Evolutionary conservation across 2,329 filamentous ascomycete species (phyloP).

Genomic region (Alternaria sp.): DNA sequence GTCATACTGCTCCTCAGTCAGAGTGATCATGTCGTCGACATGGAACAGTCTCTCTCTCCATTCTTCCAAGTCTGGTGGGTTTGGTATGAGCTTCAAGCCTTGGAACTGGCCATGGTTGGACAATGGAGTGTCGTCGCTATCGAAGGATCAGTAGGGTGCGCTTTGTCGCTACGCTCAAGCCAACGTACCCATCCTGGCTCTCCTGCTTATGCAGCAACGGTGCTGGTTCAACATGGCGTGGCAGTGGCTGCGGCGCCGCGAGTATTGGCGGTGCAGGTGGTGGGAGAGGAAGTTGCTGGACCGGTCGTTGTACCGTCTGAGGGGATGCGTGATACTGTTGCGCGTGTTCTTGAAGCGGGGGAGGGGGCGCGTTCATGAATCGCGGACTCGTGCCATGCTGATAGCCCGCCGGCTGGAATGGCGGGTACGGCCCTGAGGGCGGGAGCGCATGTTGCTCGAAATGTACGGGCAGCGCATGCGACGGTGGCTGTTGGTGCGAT

Average conservation of each 20-base stretch:
- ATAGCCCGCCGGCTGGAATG: constrained; percentile 28
- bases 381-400: constrained; percentile 32
- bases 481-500: constrained; percentile 23
- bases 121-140: constrained; percentile 44
- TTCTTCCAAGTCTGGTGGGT: constrained; percentile 70
- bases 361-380: constrained; percentile 28
- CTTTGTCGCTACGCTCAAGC: background rate
- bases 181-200: constrained; percentile 6
- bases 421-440: constrained; percentile 28
- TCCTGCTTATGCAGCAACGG: constrained; percentile 8
- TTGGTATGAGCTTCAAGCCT: constrained; percentile 62
- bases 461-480: constrained; percentile 30
- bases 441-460: constrained; percentile 46
- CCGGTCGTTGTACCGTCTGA: constrained; percentile 16
- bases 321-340: constrained; percentile 25
- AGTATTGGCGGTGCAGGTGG: constrained; percentile 16
- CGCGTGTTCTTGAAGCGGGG: constrained; percentile 19
- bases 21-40: constrained; percentile 73
- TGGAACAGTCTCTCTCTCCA: constrained; percentile 78
- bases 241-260: constrained; percentile 15
- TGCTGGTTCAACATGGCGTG: constrained; percentile 12
- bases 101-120: constrained; percentile 61
- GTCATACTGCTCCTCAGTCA: constrained; percentile 75
- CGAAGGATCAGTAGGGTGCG: background rate
- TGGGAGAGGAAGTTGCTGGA: constrained; percentile 17